These are phyloP conservation scores for Hysterangium stoloniferum DNA, from an alignment of 768 basidiomycete genomes.

Conservation along the genomic window DNA sequence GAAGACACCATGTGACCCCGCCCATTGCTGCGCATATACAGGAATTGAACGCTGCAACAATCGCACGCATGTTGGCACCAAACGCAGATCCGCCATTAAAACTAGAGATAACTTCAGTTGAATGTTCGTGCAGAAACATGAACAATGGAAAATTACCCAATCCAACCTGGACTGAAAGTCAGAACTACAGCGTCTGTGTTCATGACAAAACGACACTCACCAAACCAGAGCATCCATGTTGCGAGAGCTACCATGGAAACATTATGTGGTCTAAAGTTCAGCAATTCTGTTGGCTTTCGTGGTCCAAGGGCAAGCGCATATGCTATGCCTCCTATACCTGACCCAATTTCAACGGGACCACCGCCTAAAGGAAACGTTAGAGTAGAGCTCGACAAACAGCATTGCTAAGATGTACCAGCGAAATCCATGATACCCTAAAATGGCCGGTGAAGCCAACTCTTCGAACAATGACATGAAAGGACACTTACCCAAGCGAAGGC, in stretches of 20 bases:
- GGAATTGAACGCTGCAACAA: conserved; percentile 82
- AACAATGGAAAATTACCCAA: conserved; percentile 1
- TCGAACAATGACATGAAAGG: conserved; percentile 8
- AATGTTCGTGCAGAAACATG: neutral
- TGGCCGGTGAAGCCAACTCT: too few species aligned
- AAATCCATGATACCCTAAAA: conserved; percentile 69
- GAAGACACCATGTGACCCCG: conserved; percentile 74
- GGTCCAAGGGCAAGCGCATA: conserved; percentile 84
- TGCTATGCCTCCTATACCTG: conserved; percentile 78
- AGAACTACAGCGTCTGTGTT: neutral
- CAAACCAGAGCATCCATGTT: conserved; percentile 83
- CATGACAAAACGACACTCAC: conserved; percentile 48
- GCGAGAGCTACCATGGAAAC: conserved; percentile 78
- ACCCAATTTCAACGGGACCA: conserved; percentile 82
- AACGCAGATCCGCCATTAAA: conserved; percentile 90
- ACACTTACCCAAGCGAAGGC: conserved; percentile 50
- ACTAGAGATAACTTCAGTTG: conserved; percentile 27
- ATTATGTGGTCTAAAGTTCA: conserved; percentile 84
- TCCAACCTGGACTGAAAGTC: neutral
- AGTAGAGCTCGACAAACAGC: neutral
- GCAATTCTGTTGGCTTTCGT: conserved; percentile 59
- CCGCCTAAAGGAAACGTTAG: conserved; percentile 42
- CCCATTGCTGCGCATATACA: conserved; percentile 80
- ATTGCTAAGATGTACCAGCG: conserved; percentile 46
- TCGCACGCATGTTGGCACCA: conserved; percentile 79